These are phyloP conservation scores for Blumeria graminis DNA, from an alignment of 2,329 filamentous ascomycete species.

Conservation along the genomic window DNA sequence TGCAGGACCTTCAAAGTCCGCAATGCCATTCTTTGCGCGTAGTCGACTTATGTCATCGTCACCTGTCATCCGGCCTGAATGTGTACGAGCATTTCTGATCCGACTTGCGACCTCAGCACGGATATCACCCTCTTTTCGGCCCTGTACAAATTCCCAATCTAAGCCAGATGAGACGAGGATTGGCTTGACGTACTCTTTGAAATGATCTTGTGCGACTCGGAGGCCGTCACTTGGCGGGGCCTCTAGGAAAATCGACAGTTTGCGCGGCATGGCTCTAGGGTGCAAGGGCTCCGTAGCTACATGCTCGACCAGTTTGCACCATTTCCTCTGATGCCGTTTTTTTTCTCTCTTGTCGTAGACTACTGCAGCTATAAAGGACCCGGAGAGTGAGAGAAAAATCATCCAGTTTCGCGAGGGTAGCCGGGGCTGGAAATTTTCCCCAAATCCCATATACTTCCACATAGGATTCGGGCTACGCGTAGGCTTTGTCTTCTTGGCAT, in stretches of 20 bases:
- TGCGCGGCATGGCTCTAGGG: slow-evolving; percentile 51
- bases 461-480: slow-evolving; percentile 38
- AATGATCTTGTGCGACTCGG: slow-evolving; percentile 73
- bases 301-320: slow-evolving; percentile 65
- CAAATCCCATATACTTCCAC: slow-evolving; percentile 55
- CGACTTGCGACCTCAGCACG: slow-evolving; percentile 67
- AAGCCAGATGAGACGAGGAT: slow-evolving; percentile 70
- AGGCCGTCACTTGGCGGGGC: slow-evolving; percentile 73
- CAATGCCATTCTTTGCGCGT: slow-evolving; percentile 40
- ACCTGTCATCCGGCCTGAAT: slow-evolving; percentile 14
- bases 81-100: slow-evolving; percentile 45
- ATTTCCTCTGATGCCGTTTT: slow-evolving; percentile 61
- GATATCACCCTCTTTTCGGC: slow-evolving; percentile 77
- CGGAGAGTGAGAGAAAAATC: slow-evolving; percentile 69
- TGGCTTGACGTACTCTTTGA: slow-evolving; percentile 87
- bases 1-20: slow-evolving; percentile 45
- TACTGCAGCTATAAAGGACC: slow-evolving; percentile 54
- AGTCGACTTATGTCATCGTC: slow-evolving; percentile 36
- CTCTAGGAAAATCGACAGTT: slow-evolving; percentile 64
- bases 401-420: slow-evolving; percentile 94
- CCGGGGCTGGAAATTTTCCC: slow-evolving; percentile 53
- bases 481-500: slow-evolving; percentile 19
- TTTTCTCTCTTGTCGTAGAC: slow-evolving; percentile 88
- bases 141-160: slow-evolving; percentile 93
- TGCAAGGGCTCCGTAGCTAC: slow-evolving; percentile 54